Conservation (phyloP, 2,329 filamentous ascomycete genomes). For the Aspergillus felis region DNA sequence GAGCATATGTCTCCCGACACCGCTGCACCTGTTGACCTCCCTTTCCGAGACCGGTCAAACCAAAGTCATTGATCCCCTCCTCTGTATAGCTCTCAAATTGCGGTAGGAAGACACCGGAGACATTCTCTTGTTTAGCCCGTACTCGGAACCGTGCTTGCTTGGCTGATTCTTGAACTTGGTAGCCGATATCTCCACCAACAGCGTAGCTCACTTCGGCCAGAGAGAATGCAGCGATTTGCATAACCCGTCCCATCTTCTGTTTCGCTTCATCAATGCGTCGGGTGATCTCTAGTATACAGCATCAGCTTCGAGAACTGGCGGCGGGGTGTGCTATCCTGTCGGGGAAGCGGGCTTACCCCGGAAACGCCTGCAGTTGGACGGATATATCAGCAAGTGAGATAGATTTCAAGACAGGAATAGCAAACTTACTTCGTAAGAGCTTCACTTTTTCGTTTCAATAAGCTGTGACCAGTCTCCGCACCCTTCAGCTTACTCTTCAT, state of each 20-base stretch:
- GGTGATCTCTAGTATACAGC: conserved; percentile 69
- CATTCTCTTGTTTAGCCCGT: conserved; percentile 95
- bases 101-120: conserved; percentile 91
- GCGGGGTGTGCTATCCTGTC: conserved; percentile 17
- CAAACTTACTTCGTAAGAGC: conserved; percentile 82
- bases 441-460: conserved; percentile 97
- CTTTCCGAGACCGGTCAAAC: conserved; percentile 90
- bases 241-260: conserved; percentile 97
- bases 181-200: conserved; percentile 90
- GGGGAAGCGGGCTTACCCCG: conserved; percentile 59
- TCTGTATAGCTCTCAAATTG: conserved; percentile 87
- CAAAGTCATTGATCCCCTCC: conserved; percentile 92
- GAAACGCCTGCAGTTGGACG: conserved; percentile 62
- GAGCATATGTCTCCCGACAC: conserved; percentile 91
- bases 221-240: conserved; percentile 98
- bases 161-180: conserved; percentile 95
- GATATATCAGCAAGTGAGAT: conserved; percentile 15
- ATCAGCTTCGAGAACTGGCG: conserved; percentile 24
- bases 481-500: conserved; percentile 99
- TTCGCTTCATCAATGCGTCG: conserved; percentile 97
- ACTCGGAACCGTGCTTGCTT: conserved; percentile 90
- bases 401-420: neutral
- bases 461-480: conserved; percentile 82
- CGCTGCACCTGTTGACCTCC: conserved; percentile 95
- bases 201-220: conserved; percentile 97